Evolutionary conservation across 2,329 filamentous ascomycete genomes (phyloP), one percentile per base, ranked within the genome.

Genomic region (Xylariaceae sp.): DNA sequence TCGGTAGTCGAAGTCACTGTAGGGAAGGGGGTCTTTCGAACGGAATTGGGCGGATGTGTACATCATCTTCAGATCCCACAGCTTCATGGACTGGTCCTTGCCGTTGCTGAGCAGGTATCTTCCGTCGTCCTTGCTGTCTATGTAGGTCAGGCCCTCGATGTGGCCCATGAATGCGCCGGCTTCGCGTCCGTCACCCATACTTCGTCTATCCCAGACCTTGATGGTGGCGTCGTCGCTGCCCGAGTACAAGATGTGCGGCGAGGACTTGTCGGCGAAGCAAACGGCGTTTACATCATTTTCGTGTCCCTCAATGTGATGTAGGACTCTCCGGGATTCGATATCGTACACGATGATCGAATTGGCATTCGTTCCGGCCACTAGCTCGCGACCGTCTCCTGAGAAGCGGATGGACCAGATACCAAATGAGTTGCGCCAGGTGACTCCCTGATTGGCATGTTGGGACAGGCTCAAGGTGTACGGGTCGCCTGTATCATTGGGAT

Each of bases 41-140:
- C 78, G 75, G 56, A 83, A 88, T 50, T 78, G 75, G 35, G 85
- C 79, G 0, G 87, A 86, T 4, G 84, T 84, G 77, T 94, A 88
- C 79, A 91, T 92, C 78, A 89, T 95, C 50, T 92, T 80, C 53
- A 96, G 70, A 70, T 99, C 94, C 94, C 94, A 99, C 0, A 99
- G 79, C 72, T 97, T 97, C 83, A 95, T 95, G 42, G 86, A 92
- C 71, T 97, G 94, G 67, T 99, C 94, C 68, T 97, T 99, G 58
- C 85, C 89, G 65, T 99, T 99, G 62, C 87, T 91, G 30, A 99
- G 81, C 6, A 97, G 87, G 69, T 97, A 97, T 54, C 84, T 76
- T 3, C 84, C 84, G 66, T 87, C 84, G 50, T 83, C 83, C 65
- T 87, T 87, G 70, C 80, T 85, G 70, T 87, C 84, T 53, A 87